A percentile compares a stretch with the other conserved stretches of the same genome.
Conservation (phyloP, 2,329 filamentous ascomycete species). For the Microdochium paspali region DNA sequence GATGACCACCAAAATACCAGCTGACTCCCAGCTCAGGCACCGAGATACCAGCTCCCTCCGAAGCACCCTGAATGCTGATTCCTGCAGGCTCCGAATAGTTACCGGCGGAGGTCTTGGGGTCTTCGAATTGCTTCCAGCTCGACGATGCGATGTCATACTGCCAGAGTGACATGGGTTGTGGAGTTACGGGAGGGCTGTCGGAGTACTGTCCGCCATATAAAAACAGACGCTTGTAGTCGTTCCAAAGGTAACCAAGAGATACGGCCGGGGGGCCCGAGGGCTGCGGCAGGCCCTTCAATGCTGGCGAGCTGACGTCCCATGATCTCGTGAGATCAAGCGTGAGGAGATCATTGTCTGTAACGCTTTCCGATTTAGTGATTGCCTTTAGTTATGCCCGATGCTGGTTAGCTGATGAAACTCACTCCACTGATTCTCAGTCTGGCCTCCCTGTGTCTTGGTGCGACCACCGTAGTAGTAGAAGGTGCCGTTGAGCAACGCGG, state of each 20-base stretch:
- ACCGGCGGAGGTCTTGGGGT: conserved; percentile 53
- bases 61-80: conserved; percentile 54
- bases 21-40: conserved; percentile 61
- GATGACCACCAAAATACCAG: conserved; percentile 72
- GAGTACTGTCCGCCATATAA: conserved; percentile 70
- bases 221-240: conserved; percentile 58
- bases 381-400: not conserved
- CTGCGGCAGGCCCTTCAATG: conserved; percentile 50
- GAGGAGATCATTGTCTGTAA: conserved; percentile 61
- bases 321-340: conserved; percentile 61
- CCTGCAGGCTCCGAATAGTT: conserved; percentile 48
- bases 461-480: conserved; percentile 70
- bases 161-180: conserved; percentile 56
- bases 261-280: conserved; percentile 63
- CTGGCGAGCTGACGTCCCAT: conserved; percentile 59
- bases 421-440: conserved; percentile 62
- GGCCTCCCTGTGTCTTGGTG: conserved; percentile 44
- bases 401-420: conserved; percentile 17
- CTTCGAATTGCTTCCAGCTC: conserved; percentile 53
- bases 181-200: conserved; percentile 47
- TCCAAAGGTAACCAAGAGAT: conserved; percentile 68
- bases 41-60: conserved; percentile 64
- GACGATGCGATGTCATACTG: conserved; percentile 53
- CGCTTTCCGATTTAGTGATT: conserved; percentile 5
- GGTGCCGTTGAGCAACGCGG: conserved; percentile 63